These are phyloP conservation scores for Phytophthora uliginosa DNA, from an alignment of 352 stramenopile species.

Conservation along the genomic window DNA sequence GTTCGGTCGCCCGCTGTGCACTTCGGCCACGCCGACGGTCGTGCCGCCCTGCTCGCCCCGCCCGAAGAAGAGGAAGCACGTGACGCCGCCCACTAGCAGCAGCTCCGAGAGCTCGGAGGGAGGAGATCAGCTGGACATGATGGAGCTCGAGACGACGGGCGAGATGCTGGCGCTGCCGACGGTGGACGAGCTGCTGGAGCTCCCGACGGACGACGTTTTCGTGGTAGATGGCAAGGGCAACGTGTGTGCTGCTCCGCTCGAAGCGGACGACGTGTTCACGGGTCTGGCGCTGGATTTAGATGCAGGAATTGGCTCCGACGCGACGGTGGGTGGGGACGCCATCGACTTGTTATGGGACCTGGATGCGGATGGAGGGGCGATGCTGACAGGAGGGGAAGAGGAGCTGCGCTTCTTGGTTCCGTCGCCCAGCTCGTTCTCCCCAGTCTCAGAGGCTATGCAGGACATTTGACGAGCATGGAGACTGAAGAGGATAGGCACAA, in stretches of 20 bases:
- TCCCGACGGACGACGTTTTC: slow-evolving; percentile 33
- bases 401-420: slow-evolving; percentile 33
- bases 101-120: slow-evolving; percentile 25
- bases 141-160: not conserved
- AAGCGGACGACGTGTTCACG: slow-evolving; percentile 29
- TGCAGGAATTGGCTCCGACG: slow-evolving; percentile 13
- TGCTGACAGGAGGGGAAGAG: slow-evolving; percentile 26
- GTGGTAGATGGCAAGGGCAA: slow-evolving; percentile 13
- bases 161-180: slow-evolving; percentile 32
- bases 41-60: slow-evolving; percentile 5
- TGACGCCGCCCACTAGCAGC: slow-evolving; percentile 29
- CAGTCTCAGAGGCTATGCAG: slow-evolving; percentile 14
- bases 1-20: slow-evolving; percentile 46
- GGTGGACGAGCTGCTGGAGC: slow-evolving; percentile 32
- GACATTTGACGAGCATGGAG: slow-evolving; percentile 16
- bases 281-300: slow-evolving; percentile 26
- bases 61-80: slow-evolving; percentile 31
- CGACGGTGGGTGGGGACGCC: slow-evolving; percentile 8
- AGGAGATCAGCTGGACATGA: not conserved
- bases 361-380: slow-evolving; percentile 16
- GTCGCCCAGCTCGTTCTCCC: slow-evolving; percentile 7
- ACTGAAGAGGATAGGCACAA: not conserved
- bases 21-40: slow-evolving; percentile 1
- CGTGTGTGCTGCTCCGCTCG: not conserved
- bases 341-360: slow-evolving; percentile 39